phyloP scores from a whole-genome alignment of 148 eudicot genomes.

The Vaccinium macrocarpon region DNA sequence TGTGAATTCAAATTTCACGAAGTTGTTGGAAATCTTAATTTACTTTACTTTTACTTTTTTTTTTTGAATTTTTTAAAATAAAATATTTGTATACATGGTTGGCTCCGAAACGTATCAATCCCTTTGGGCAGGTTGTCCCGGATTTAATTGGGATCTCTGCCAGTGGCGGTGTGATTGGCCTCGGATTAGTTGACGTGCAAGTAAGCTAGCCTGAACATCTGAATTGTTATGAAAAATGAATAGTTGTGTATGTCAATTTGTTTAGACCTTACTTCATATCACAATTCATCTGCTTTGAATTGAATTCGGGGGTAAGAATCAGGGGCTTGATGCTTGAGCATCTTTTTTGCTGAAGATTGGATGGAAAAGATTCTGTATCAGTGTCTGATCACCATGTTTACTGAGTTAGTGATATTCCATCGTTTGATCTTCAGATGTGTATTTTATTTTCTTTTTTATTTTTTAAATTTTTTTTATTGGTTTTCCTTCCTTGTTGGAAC shows the following conservation, averaged over 20 bases:
- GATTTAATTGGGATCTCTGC: too few relatives aligned
- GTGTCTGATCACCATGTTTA: background rate
- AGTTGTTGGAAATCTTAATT: background rate
- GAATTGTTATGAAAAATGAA: background rate
- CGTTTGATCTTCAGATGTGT: background rate
- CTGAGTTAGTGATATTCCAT: background rate
- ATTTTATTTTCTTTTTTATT: background rate
- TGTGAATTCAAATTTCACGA: background rate
- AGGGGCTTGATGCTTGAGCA: background rate
- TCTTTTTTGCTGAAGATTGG: background rate
- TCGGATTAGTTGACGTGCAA: too few relatives aligned
- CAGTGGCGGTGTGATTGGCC: too few relatives aligned
- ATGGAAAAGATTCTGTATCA: background rate
- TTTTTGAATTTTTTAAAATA: too few relatives aligned
- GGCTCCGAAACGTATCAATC: too few relatives aligned
- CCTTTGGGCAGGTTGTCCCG: too few relatives aligned
- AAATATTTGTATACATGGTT: too few relatives aligned
- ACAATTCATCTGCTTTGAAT: background rate
- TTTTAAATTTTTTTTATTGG: background rate
- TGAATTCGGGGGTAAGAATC: background rate
- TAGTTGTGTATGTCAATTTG: background rate
- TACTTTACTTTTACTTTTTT: too few relatives aligned
- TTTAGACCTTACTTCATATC: background rate
- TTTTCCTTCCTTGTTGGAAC: background rate
- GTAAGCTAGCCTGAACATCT: too few relatives aligned